Conservation (phyloP, 805 yeast species). For the Kazachstania kunashirensis region DNA sequence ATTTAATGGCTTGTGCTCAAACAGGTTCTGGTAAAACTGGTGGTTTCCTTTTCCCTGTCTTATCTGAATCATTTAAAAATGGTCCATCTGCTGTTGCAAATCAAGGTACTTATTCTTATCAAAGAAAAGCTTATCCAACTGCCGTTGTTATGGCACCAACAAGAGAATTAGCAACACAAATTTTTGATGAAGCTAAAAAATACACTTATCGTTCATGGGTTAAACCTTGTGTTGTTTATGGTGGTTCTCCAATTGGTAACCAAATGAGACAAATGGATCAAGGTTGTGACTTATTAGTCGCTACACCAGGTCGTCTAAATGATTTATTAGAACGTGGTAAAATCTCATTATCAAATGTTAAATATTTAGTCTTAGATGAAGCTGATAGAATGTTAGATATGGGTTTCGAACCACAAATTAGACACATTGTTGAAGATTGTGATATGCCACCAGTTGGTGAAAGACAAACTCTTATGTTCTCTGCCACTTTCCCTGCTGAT, state of each 20-base stretch:
- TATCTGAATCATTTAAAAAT: conserved; percentile 76
- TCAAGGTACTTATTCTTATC: conserved; percentile 31
- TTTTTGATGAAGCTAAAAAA: conserved; percentile 89
- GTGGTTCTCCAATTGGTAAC: conserved; percentile 90
- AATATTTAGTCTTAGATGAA: conserved; percentile 92
- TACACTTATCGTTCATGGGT: conserved; percentile 98
- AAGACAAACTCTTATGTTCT: conserved; percentile 96
- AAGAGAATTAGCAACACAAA: conserved; percentile 96
- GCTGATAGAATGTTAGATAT: conserved; percentile 99
- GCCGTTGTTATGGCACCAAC: conserved; percentile 96
- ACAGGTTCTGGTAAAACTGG: conserved; percentile 99
- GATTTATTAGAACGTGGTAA: conserved; percentile 93
- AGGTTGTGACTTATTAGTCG: conserved; percentile 94
- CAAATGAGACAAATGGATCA: conserved; percentile 83
- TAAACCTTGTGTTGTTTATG: conserved; percentile 89
- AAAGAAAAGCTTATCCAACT: conserved; percentile 84
- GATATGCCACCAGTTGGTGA: conserved; percentile 89
- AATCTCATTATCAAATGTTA: conserved; percentile 80
- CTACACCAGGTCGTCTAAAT: conserved; percentile 98
- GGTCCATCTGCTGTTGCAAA: conserved; percentile 69
- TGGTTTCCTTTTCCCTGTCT: conserved; percentile 96
- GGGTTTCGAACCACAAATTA: conserved; percentile 99
- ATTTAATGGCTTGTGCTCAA: conserved; percentile 95
- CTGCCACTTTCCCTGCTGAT: conserved; percentile 98
- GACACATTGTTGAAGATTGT: conserved; percentile 94